These are phyloP conservation scores for Fusarium sp. DNA, from an alignment of 2,329 filamentous ascomycete species.

Conservation along the genomic window DNA sequence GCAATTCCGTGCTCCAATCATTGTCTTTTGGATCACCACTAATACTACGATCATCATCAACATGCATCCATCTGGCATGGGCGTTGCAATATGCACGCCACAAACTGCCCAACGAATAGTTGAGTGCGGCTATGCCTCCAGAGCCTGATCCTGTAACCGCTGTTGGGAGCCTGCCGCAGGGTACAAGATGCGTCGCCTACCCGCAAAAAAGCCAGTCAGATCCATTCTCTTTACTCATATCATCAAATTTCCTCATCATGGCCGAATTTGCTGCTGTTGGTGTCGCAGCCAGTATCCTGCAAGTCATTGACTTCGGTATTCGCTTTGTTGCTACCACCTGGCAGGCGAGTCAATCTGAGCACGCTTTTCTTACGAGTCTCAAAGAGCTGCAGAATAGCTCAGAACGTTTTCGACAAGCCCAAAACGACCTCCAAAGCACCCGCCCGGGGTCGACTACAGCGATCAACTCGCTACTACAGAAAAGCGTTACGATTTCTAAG, in stretches of 20 bases:
- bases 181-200: not conserved
- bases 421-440: not conserved
- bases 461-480: not conserved
- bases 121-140: not conserved
- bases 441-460: not conserved
- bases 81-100: not conserved
- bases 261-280: slow-evolving; percentile 9
- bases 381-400: not conserved
- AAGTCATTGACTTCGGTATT: slow-evolving; percentile 19
- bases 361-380: not conserved
- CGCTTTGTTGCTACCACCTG: slow-evolving; percentile 4
- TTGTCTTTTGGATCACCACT: fast-evolving
- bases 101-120: not conserved
- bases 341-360: not conserved
- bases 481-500: not conserved
- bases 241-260: not conserved
- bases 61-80: not conserved
- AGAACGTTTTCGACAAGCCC: not conserved
- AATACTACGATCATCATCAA: fast-evolving
- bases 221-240: fast-evolving
- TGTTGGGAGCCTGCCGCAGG: not conserved
- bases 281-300: slow-evolving; percentile 1
- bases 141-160: not conserved
- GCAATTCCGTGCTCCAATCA: not conserved
- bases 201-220: not conserved